Base-by-base conservation (phyloP, 139 green algal species). In the Volvox africanus region DNA sequence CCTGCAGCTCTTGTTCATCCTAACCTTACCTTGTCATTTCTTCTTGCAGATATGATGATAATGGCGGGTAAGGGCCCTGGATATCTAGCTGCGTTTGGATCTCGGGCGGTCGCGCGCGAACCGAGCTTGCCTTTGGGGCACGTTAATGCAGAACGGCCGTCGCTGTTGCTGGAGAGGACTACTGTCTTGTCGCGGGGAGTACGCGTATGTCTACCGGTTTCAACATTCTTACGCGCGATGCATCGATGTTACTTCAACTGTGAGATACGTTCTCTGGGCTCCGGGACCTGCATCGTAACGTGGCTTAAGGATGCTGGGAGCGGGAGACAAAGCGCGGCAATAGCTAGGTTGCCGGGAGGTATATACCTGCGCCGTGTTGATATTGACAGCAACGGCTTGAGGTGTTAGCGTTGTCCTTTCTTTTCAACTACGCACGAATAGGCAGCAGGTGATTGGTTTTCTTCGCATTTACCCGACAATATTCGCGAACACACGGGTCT, bases 121-220 rank as follows among this genome's bases (percentile, higher is more conserved):
- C 24, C 21, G 80, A 81, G 71, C 78, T 22, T 17, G 83, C 87
- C 90, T 89, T 76, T 93, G 82, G 89, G 44, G 9, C 44, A 5
- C 9, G 44, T 55, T 87, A 86, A 33, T 81, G 85, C 91, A 98
- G 98, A 82, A 99, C 97, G 0, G 94, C 95, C 22, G 92, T 99
- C 28, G 98, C 98, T 17, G 96, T 99, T 1, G 98, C 98, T 17
- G 98, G 98, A 0, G 93, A 97, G 55, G 97, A 99, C 88, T 99
- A 99, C 94, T 99, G 97, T 94, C 97, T 99, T 26, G 94, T 99
- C 1, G 98, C 98, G 24, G 97, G 93, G 19, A 98, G 96, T 94
- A 99, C 96, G 0, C 96, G 98, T 22, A 95, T 99, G 88, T 99
- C 97, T 0, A 99, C 97, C 0, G 98, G 98, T n/a, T 99, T 97